A percentile compares a stretch with the other conserved stretches of the same genome.
Evolutionary conservation across 371 early-diverging fungal species (phyloP).

Genomic region (Rhizomucor pusillus): DNA sequence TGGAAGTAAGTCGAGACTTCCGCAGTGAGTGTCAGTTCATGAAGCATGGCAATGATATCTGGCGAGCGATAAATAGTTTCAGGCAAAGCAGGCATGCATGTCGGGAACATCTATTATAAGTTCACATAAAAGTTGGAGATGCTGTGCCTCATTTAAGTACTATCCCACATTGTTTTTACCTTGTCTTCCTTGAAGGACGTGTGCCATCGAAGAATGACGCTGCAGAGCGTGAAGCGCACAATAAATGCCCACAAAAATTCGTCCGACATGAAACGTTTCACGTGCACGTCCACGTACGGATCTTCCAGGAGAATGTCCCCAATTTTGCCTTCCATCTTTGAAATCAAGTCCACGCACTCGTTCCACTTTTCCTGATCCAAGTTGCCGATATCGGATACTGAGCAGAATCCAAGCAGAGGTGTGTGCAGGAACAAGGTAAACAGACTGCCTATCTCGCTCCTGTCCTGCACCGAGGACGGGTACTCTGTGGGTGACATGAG

Average conservation of each 20-base stretch:
- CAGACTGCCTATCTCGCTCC: constrained; percentile 81
- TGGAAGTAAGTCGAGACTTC: constrained; percentile 47
- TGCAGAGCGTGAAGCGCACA: constrained; percentile 79
- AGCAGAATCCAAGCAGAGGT: constrained; percentile 71
- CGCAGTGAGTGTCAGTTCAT: constrained; percentile 35
- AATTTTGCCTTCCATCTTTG: constrained; percentile 51
- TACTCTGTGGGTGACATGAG: constrained; percentile 89
- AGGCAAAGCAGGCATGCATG: constrained; percentile 33
- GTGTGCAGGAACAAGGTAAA: constrained; percentile 92
- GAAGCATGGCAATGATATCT: constrained; percentile 39
- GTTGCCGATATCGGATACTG: constrained; percentile 63
- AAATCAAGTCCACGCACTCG: constrained; percentile 47
- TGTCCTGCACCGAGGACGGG: constrained; percentile 76
- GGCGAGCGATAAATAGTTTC: constrained; percentile 31
- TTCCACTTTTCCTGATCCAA: constrained; percentile 62
- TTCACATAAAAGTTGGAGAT: not conserved
- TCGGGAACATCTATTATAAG: constrained; percentile 18
- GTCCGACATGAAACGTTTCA: constrained; percentile 80
- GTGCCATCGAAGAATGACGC: constrained; percentile 63
- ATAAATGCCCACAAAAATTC: constrained; percentile 87
- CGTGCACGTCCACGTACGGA: constrained; percentile 50
- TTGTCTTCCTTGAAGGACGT: constrained; percentile 61
- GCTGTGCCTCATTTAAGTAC: too few species aligned
- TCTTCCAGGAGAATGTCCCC: constrained; percentile 48
- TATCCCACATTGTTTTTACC: constrained; percentile 46